phyloP scores from a whole-genome alignment of 352 stramenopile species.

The Globisporangium lucens region DNA sequence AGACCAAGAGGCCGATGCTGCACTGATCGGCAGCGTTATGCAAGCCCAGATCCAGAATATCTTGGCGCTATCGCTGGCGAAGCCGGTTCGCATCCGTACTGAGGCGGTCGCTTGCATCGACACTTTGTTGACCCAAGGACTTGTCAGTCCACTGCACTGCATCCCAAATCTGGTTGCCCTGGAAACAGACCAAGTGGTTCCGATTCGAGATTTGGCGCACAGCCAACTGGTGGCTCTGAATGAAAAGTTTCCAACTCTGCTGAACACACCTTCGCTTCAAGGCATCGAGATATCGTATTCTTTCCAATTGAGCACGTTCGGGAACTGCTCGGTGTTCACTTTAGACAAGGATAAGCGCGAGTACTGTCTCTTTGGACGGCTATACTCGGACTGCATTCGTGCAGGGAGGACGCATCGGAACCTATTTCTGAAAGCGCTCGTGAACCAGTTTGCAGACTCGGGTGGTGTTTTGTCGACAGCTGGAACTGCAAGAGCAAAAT shows the following conservation, averaged over 20 bases:
- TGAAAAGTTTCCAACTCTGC: slow-evolving; percentile 50
- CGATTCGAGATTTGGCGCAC: slow-evolving; percentile 67
- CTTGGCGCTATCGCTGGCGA: slow-evolving; percentile 47
- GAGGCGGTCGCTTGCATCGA: slow-evolving; percentile 68
- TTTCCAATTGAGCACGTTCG: slow-evolving; percentile 67
- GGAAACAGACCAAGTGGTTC: slow-evolving; percentile 65
- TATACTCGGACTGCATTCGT: slow-evolving; percentile 70
- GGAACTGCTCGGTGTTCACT: slow-evolving; percentile 39
- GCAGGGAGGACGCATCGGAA: slow-evolving; percentile 34
- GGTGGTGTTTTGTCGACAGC: slow-evolving; percentile 34
- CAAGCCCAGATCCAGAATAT: slow-evolving; percentile 75
- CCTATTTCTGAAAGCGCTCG: slow-evolving; percentile 62
- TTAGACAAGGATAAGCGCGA: slow-evolving; percentile 68
- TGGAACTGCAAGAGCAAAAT: slow-evolving; percentile 3
- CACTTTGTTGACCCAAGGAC: slow-evolving; percentile 68
- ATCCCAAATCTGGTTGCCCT: slow-evolving; percentile 78
- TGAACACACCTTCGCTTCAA: slow-evolving; percentile 52
- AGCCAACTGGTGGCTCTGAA: slow-evolving; percentile 57
- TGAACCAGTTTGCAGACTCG: slow-evolving; percentile 70
- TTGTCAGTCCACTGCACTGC: slow-evolving; percentile 74
- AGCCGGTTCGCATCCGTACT: slow-evolving; percentile 56
- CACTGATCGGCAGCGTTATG: slow-evolving; percentile 85
- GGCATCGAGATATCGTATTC: slow-evolving; percentile 61
- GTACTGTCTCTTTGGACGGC: slow-evolving; percentile 64
- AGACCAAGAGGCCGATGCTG: slow-evolving; percentile 83